Conservation (phyloP, 78 protist genomes). For the Dictyostelium firmibasis region DNA sequence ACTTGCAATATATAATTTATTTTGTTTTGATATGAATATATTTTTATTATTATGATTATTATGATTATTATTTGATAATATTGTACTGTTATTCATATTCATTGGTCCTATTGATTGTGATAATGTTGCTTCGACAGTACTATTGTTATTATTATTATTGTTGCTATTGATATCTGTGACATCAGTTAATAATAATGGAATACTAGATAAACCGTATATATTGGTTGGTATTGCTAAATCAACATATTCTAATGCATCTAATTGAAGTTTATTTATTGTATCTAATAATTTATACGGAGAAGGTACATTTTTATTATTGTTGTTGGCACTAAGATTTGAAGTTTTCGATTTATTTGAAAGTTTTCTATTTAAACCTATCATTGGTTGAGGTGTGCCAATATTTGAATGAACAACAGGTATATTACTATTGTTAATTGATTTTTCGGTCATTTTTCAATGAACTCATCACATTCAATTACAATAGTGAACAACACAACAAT, state of each 20-base stretch:
- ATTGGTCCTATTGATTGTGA: neutral
- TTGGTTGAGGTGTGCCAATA: neutral
- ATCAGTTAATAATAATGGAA: neutral
- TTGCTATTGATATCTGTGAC: neutral
- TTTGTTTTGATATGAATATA: neutral
- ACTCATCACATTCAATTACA: neutral
- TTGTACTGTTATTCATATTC: neutral
- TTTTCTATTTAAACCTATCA: slow-evolving; percentile 3
- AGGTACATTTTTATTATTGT: neutral
- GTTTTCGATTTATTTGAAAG: neutral
- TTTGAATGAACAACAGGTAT: neutral
- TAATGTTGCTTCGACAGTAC: neutral
- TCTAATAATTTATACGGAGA: neutral
- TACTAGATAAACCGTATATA: slow-evolving; percentile 38
- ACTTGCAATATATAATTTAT: slow-evolving; percentile 1
- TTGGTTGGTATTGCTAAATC: slow-evolving; percentile 67
- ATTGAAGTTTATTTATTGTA: neutral
- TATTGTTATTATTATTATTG: neutral
- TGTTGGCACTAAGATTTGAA: neutral
- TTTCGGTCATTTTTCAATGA: neutral
- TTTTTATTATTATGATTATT: neutral
- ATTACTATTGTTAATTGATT: neutral
- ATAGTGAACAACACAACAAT: too few relatives aligned
- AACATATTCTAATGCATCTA: slow-evolving; percentile 48
- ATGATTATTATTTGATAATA: neutral